A percentile compares a stretch with the other conserved stretches of the same genome.
phyloP scores from a whole-genome alignment of 352 stramenopile species.

The Phytopythium chamaehyphon region DNA sequence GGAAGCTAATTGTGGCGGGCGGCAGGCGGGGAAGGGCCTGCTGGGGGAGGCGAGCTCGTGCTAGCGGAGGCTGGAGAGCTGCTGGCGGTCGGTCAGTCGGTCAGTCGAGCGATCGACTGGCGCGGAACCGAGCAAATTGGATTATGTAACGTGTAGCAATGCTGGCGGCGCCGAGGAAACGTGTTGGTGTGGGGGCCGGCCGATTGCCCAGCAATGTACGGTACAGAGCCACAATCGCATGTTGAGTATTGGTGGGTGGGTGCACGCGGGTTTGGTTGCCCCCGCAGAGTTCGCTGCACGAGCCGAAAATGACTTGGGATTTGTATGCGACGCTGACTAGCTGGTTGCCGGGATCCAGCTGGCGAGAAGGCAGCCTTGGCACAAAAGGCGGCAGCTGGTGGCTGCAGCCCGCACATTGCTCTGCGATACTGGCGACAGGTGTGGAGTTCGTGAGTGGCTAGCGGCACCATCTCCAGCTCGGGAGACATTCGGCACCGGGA shows the following conservation, averaged over 20 bases:
- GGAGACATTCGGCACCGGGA: background rate
- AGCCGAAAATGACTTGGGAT: background rate
- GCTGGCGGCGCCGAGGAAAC: constrained; percentile 14
- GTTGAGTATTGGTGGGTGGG: constrained; percentile 9
- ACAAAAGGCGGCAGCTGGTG: constrained; percentile 11
- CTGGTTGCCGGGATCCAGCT: constrained; percentile 34
- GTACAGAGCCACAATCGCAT: no score
- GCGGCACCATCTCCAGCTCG: background rate
- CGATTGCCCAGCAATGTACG: no score
- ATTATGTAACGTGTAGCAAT: constrained; percentile 68
- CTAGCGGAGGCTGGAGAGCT: background rate
- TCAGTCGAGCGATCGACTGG: constrained; percentile 21
- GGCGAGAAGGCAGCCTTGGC: constrained; percentile 6
- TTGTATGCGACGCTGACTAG: background rate
- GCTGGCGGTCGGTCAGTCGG: background rate
- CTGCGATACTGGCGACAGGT: constrained; percentile 1
- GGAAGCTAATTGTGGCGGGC: constrained; percentile 27
- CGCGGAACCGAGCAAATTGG: constrained; percentile 47
- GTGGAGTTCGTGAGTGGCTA: background rate
- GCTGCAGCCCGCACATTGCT: background rate
- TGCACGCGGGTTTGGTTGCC: constrained; percentile 1
- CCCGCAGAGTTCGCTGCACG: background rate
- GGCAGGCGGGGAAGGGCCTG: background rate
- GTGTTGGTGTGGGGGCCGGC: no score
- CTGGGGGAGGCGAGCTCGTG: constrained; percentile 4